Percentiles rank a stretch among this genome's conserved stretches.
phyloP scores from a whole-genome alignment of 352 stramenopile species.

The Pythium monospermum region DNA sequence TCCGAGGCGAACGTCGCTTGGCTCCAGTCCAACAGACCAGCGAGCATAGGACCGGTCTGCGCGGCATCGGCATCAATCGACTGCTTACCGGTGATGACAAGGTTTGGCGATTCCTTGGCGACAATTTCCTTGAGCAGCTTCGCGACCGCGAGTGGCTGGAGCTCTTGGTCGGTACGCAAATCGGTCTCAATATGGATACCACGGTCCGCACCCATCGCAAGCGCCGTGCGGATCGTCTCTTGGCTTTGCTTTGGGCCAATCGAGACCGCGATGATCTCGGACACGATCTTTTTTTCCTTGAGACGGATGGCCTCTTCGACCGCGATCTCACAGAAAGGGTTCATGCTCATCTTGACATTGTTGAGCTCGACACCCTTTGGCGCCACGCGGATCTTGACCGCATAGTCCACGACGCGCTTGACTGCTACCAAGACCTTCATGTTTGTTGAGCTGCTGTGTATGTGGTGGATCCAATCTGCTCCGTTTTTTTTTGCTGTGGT shows the following conservation, averaged over 20 bases:
- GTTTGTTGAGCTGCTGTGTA: background rate
- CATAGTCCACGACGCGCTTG: constrained; percentile 98
- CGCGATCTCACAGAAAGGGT: constrained; percentile 99
- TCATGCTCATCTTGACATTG: constrained; percentile 99
- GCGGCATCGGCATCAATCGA: constrained; percentile 85
- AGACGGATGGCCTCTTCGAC: constrained; percentile 97
- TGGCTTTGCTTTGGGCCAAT: constrained; percentile 97
- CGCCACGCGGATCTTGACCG: constrained; percentile 96
- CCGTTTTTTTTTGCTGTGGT: constrained; percentile 9
- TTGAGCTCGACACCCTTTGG: constrained; percentile 94
- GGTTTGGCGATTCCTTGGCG: constrained; percentile 88
- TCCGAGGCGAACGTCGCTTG: constrained; percentile 98
- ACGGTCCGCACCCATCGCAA: constrained; percentile 93
- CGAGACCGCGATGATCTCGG: constrained; percentile 94
- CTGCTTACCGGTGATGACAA: constrained; percentile 98
- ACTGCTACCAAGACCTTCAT: constrained; percentile 95
- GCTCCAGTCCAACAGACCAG: constrained; percentile 94
- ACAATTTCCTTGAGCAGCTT: constrained; percentile 95
- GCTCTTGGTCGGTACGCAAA: constrained; percentile 95
- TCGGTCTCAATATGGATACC: constrained; percentile 97
- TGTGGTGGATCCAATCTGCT: background rate
- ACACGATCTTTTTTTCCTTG: constrained; percentile 96
- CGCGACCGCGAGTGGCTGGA: constrained; percentile 97
- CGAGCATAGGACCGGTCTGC: constrained; percentile 93
- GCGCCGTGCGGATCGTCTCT: constrained; percentile 94